Evolutionary conservation across 345 rosid genomes (phyloP).

Genomic region (Trapa incisa): DNA sequence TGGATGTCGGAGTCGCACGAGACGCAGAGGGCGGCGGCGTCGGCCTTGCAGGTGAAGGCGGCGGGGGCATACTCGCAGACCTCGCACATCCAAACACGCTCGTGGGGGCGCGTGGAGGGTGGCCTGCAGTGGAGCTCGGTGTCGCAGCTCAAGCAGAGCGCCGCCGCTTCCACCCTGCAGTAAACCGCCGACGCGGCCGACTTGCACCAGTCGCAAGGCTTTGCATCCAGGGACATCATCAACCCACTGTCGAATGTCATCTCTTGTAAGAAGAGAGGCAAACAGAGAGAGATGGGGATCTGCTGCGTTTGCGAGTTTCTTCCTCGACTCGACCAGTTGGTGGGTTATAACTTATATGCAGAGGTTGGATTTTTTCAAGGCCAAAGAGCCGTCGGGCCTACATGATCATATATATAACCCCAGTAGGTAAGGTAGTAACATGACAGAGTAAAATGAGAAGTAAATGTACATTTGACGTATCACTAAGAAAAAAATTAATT

Average conservation of each 20-base stretch:
- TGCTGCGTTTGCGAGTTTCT: background rate
- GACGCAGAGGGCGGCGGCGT: constrained; percentile 79
- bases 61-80: constrained; percentile 98
- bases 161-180: constrained; percentile 67
- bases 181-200: constrained; percentile 53
- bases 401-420: background rate
- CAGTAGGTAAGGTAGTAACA: background rate
- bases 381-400: background rate
- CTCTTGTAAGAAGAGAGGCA: constrained; percentile 6
- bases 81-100: constrained; percentile 68
- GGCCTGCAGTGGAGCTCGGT: constrained; percentile 42
- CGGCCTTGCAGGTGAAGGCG: constrained; percentile 88
- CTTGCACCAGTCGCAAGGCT: constrained; percentile 69
- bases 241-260: constrained; percentile 29
- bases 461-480: too few relatives aligned
- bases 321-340: background rate
- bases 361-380: background rate
- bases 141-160: constrained; percentile 56
- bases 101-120: constrained; percentile 43
- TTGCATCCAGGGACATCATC: constrained; percentile 29
- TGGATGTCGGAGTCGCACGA: constrained; percentile 60
- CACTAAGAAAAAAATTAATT: too few relatives aligned
- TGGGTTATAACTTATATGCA: background rate
- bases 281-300: background rate
- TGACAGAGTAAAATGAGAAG: background rate